Evolutionary conservation across 2,329 filamentous ascomycete genomes (phyloP), one percentile per base, ranked within the genome.

Genomic region (Botrytis sinoallii): DNA sequence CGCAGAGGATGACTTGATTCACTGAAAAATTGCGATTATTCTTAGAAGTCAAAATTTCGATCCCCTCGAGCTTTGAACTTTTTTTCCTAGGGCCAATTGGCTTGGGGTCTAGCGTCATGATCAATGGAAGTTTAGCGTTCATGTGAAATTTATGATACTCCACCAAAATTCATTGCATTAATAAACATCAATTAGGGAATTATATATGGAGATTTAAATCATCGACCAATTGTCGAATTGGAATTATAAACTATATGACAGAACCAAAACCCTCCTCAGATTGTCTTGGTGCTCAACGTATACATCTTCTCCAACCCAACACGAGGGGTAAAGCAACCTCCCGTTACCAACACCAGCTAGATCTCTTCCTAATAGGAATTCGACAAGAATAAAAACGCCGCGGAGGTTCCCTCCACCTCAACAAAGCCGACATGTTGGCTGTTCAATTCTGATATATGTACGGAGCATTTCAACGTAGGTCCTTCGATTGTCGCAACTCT

Each of bases 21-120:
- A 5, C 5, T 22, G n/a, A 60, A 20, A 52, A 55, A 22, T 29
- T 35, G 35, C 32, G 5, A 70, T n/a, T 59, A 29, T 40, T 65
- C 38, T 40, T 38, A 22, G 35, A 57, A 32, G 18, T 57, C 46
- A 29, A 68, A 68, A 55, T 55, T 52, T 68, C 38, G 65, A 1
- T 29, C 48, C 25, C 16, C 25, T 32, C 48, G 9, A 68, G 65
- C 65, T 68, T 68, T 57, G 65, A 68, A 68, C 48, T 64, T 63
- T 71, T 63, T 63, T 25, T 22, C 29, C 38, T n/a, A n/a, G 57
- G 35, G 68, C 18, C 25, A 68, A 46, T 66, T 46, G 65, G 60
- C 35, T 63, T 63, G 63, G 48, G 65, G 65, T 68, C 65, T 68
- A 68, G 60, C 66, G 48, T 68, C 48, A 68, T 38, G 52, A 10